Evolutionary conservation across 2,329 filamentous ascomycete species (phyloP), one percentile per base, ranked within the genome.

Genomic region (Aspergillus sergii): DNA sequence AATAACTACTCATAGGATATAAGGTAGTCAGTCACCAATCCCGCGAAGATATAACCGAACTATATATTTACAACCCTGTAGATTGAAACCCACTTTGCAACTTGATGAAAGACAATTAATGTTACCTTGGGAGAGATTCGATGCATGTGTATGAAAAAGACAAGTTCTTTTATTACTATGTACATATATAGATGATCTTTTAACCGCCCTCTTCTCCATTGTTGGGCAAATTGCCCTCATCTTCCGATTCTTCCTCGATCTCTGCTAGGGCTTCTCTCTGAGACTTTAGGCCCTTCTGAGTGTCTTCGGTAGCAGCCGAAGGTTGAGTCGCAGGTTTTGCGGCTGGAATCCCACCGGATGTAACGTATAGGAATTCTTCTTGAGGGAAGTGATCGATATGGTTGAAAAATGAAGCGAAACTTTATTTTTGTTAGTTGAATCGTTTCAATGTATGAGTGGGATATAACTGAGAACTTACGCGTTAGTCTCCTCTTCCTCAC

Each of bases 401-500:
- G 74, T 91, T 88, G 80, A 92, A 93, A 78, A 93, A 93, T 46
- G 86, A 84, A 71, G 91, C 88, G 78, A 93, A 93, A 19, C 89
- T 92, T 69, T 26, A 16, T 14, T 8, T 0, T 59, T 36, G 30
- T 54, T n/a, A 34, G 51, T 11, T 61, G 64, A 51, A 64, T 56
- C 59, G 36, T 41, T 26, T 45, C 23, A 7, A 21, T 58, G 54
- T 26, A 66, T 34, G 28, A 5, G 5, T 45, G 10, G 48, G 34
- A 51, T 61, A 48, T 45, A 48, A 39, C 28, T 19, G 48, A 7
- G 46, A 70, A 87, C 91, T 86, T 84, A 94, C 91, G 91, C 87
- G 75, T 94, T 93, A 67, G 92, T 90, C 76, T 90, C 88, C 79
- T 95, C 92, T 78, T 98, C 95, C 58, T 96, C 90, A 30, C 90